Percentiles rank a stretch among this genome's conserved stretches.
These are phyloP conservation scores for Cutaneotrichosporon curvatum DNA, from an alignment of 1,284 basidiomycete genomes.

Conservation along the genomic window DNA sequence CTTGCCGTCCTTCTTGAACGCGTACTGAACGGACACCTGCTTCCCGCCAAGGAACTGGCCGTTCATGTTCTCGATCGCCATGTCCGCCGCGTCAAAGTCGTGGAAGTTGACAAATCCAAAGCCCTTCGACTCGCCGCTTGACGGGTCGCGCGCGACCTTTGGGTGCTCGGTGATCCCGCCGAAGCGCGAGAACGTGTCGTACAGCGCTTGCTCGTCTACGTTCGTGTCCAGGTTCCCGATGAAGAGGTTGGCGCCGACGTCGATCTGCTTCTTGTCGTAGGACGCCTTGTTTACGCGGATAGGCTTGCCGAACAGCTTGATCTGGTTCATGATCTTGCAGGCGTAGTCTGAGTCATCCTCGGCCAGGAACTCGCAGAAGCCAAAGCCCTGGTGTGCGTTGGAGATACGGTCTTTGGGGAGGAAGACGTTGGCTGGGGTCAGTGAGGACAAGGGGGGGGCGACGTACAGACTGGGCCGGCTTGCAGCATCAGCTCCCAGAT, in stretches of 20 bases:
- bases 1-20: slow-evolving; percentile 98
- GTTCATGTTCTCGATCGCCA: slow-evolving; percentile 94
- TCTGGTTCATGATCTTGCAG: slow-evolving; percentile 99
- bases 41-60: slow-evolving; percentile 97
- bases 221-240: slow-evolving; percentile 90
- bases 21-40: slow-evolving; percentile 90
- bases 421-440: slow-evolving; percentile 76
- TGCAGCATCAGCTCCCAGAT: slow-evolving; percentile 99
- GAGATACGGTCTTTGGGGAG: slow-evolving; percentile 99
- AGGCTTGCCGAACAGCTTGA: slow-evolving; percentile 97
- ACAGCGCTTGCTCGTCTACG: slow-evolving; percentile 85
- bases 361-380: slow-evolving; percentile 96
- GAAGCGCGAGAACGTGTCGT: slow-evolving; percentile 92
- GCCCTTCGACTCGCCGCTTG: slow-evolving; percentile 79
- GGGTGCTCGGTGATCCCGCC: slow-evolving; percentile 89
- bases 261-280: slow-evolving; percentile 95
- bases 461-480: slow-evolving; percentile 88
- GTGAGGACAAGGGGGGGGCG: neutral
- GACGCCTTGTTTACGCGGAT: slow-evolving; percentile 97
- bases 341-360: slow-evolving; percentile 99
- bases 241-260: slow-evolving; percentile 95
- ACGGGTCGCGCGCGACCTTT: slow-evolving; percentile 86
- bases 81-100: slow-evolving; percentile 94
- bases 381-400: slow-evolving; percentile 96
- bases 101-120: slow-evolving; percentile 97